A percentile compares a stretch with the other conserved stretches of the same genome.
Conservation (phyloP, 345 rosid species). For the Trapa bicornis region DNA sequence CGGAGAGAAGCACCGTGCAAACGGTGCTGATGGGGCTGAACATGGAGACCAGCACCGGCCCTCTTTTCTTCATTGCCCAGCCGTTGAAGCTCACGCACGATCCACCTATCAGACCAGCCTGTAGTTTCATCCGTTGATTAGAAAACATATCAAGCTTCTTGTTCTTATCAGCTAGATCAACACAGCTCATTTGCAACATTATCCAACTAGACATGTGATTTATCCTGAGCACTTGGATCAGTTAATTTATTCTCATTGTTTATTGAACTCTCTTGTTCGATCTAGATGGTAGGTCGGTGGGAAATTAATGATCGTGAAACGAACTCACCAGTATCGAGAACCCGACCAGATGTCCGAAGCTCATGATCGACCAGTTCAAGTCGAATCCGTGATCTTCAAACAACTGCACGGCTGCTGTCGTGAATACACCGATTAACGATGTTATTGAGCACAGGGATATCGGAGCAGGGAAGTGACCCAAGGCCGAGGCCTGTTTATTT, state of each 20-base stretch:
- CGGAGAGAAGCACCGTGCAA: slow-evolving; percentile 51
- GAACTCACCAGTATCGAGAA: slow-evolving; percentile 46
- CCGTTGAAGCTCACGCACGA: slow-evolving; percentile 74
- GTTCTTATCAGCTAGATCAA: too few species aligned
- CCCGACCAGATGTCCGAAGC: slow-evolving; percentile 25
- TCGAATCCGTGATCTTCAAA: slow-evolving; percentile 26
- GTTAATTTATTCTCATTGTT: not conserved
- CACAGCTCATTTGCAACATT: too few species aligned
- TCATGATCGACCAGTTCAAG: slow-evolving; percentile 26
- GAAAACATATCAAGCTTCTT: not conserved
- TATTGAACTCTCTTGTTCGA: not conserved
- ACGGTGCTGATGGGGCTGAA: slow-evolving; percentile 81
- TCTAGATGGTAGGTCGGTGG: too few species aligned
- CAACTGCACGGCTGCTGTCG: slow-evolving; percentile 37
- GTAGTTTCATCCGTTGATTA: not conserved
- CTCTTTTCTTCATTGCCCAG: slow-evolving; percentile 97
- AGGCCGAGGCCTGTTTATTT: slow-evolving; percentile 43
- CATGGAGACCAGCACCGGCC: slow-evolving; percentile 86
- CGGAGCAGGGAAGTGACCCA: slow-evolving; percentile 84
- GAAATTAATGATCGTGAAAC: not conserved
- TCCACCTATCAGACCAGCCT: slow-evolving; percentile 71
- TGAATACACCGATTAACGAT: slow-evolving; percentile 62
- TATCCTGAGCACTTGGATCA: not conserved
- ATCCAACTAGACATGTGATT: too few species aligned
- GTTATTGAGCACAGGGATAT: slow-evolving; percentile 76